Evolutionary conservation across 352 stramenopile species (phyloP), one percentile per base, ranked within the genome.

Genomic region (Pythium phragmiticola): DNA sequence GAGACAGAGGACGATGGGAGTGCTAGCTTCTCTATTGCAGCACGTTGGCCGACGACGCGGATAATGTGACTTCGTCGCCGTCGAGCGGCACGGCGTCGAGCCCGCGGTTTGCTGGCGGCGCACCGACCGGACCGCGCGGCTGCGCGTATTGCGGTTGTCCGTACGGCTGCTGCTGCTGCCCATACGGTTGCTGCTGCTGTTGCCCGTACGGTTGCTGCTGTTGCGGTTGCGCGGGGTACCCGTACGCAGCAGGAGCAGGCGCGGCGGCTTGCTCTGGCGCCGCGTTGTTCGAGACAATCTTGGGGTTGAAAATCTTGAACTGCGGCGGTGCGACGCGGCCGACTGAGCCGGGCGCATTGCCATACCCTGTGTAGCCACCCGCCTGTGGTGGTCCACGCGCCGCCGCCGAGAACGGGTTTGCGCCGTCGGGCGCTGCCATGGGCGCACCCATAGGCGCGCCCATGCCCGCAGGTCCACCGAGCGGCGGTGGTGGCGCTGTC

Each of bases 291-390:
- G 65, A 53, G n/a, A 77, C 76, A 19, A 88, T 58, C 66, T 88
- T 88, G 13, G 86, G 86, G 62, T 92, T 94, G 48, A 94, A 94
- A 65, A 94, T 94, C 75, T 93, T 94, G 66, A 94, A 94, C 63
- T 94, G 86, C 48, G 85, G 83, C 4, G 83, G 73, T 0, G 70
- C 73, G 11, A 19, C 43, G 50, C 60, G 53, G 7, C 54, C 54
- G 50, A 42, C 55, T n/a, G 58, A 61, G 53, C 69, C 51, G 23
- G 70, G 72, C 9, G 73, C 66, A 42, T 73, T 65, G 16, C 73
- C 65, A 36, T 74, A 73, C 46, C 68, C 72, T 39, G 65, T 58
- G 59, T 86, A 87, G 0, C 69, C 78, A 3, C 76, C 75, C 1
- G 59, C 48, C 34, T 55, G 14, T 21, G 57, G 63, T 43, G 43